Percentiles rank a stretch among this genome's conserved stretches.
Conservation (phyloP, 495 filamentous ascomycete species). For the Neurospora sp. region DNA sequence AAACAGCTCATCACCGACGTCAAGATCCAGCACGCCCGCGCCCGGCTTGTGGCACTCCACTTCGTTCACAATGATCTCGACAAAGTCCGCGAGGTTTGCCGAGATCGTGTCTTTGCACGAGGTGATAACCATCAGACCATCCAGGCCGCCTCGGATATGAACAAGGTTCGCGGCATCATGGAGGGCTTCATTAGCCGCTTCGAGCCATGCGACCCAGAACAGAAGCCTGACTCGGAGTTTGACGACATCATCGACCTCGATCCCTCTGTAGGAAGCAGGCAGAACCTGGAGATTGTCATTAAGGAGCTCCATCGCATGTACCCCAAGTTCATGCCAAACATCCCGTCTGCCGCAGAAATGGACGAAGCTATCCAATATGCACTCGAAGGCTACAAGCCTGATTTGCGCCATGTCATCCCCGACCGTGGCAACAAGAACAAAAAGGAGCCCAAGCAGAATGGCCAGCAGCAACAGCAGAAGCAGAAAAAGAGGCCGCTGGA, state of each 20-base stretch:
- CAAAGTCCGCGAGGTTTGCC: constrained; percentile 63
- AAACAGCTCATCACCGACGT: constrained; percentile 79
- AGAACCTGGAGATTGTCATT: constrained; percentile 78
- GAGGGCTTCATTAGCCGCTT: constrained; percentile 85
- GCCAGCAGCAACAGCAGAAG: constrained; percentile 19
- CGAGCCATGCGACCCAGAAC: constrained; percentile 56
- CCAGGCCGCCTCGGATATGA: constrained; percentile 56
- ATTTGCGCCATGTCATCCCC: constrained; percentile 62
- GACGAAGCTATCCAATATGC: constrained; percentile 71
- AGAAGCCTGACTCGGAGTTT: constrained; percentile 63
- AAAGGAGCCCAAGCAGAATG: constrained; percentile 30
- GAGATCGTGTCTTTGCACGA: constrained; percentile 66
- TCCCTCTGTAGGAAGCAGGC: constrained; percentile 60
- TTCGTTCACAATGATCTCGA: constrained; percentile 72
- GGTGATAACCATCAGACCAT: constrained; percentile 99
- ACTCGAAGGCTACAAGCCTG: constrained; percentile 67
- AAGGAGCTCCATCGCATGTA: constrained; percentile 57
- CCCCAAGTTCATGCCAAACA: constrained; percentile 60
- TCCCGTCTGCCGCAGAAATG: constrained; percentile 64
- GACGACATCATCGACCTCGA: constrained; percentile 80
- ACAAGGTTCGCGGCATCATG: constrained; percentile 83
- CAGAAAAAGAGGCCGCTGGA: constrained; percentile 52
- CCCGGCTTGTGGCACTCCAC: constrained; percentile 79
- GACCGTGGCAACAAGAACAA: constrained; percentile 30
- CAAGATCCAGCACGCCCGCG: constrained; percentile 43